Conservation (phyloP, 345 rosid genomes). For the Stellera chamaejasme region DNA sequence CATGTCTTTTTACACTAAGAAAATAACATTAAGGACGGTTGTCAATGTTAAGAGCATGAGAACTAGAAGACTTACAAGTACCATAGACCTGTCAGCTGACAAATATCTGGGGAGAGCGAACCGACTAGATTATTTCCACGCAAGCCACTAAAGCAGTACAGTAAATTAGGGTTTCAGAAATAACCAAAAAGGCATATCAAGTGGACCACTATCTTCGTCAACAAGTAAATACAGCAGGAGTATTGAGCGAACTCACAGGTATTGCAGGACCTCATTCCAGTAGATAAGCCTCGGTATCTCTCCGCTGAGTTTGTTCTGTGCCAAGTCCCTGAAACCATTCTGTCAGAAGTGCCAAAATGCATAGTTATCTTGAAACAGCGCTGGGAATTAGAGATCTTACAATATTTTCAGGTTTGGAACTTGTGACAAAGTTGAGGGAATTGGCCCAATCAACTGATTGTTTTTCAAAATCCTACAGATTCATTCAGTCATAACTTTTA, state of each 20-base stretch:
- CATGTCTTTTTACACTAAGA: not conserved
- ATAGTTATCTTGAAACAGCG: no score
- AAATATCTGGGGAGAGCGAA: slow-evolving; percentile 75
- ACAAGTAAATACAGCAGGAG: not conserved
- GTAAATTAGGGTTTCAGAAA: not conserved
- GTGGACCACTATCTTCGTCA: not conserved
- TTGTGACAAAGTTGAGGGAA: slow-evolving; percentile 90
- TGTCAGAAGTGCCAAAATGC: not conserved
- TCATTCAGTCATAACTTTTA: slow-evolving; percentile 4
- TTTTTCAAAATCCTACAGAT: slow-evolving; percentile 61
- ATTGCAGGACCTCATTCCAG: slow-evolving; percentile 98
- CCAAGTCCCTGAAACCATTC: slow-evolving; percentile 57
- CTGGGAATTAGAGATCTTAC: slow-evolving; percentile 31
- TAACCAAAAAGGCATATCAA: slow-evolving; percentile 2
- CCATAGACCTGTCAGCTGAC: slow-evolving; percentile 94
- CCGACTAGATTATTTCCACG: slow-evolving; percentile 94
- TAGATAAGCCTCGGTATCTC: slow-evolving; percentile 97
- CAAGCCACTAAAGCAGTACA: slow-evolving; percentile 46
- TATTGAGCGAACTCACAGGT: slow-evolving; percentile 53
- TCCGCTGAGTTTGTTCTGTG: slow-evolving; percentile 82
- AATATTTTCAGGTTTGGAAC: slow-evolving; percentile 80
- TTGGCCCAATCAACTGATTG: slow-evolving; percentile 80
- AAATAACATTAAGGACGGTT: not conserved
- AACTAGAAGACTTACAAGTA: slow-evolving; percentile 71
- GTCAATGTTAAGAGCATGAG: not conserved